Evolutionary conservation across 2,329 filamentous ascomycete genomes (phyloP).

Genomic region (Colletotrichum camelliae): DNA sequence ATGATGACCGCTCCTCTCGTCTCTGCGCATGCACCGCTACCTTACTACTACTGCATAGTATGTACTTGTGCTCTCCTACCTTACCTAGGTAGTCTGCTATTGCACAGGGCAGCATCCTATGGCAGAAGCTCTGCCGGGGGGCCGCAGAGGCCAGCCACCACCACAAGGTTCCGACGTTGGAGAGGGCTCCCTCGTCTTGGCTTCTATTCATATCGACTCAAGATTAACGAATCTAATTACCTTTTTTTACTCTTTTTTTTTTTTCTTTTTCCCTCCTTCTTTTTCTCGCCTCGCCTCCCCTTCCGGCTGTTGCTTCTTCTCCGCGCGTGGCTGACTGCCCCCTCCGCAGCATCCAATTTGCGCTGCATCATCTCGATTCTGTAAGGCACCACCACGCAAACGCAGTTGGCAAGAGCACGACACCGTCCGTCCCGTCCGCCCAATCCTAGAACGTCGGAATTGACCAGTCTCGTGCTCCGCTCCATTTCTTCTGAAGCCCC

Average conservation of each 20-base stretch:
- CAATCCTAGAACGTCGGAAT: not conserved
- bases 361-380: not conserved
- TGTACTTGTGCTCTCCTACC: not conserved
- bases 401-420: not conserved
- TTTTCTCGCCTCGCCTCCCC: not conserved
- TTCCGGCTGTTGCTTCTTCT: not conserved
- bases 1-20: not conserved
- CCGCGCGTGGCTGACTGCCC: not conserved
- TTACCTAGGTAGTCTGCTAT: not conserved
- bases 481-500: not conserved
- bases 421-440: not conserved
- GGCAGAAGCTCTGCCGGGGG: not conserved
- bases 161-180: not conserved
- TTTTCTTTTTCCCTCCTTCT: not conserved
- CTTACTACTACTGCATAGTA: not conserved
- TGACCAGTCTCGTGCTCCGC: not conserved
- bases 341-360: not conserved
- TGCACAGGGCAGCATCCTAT: not conserved
- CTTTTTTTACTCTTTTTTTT: not conserved
- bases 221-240: not conserved
- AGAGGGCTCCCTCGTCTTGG: not conserved
- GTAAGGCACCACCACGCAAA: not conserved
- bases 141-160: not conserved
- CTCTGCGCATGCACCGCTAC: not conserved
- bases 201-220: not conserved